phyloP scores from a whole-genome alignment of 345 rosid species.

The Laguncularia racemosa region DNA sequence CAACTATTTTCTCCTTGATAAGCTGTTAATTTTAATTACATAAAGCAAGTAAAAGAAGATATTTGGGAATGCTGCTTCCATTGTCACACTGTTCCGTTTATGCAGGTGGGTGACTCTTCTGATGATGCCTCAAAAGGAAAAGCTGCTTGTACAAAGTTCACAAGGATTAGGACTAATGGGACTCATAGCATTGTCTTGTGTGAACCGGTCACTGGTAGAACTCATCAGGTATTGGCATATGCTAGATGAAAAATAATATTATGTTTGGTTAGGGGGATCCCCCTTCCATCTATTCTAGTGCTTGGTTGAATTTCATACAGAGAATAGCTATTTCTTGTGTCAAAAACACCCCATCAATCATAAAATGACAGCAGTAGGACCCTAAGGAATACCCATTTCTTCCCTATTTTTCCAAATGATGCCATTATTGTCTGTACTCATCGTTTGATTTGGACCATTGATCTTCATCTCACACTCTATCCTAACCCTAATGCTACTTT shows the following conservation, averaged over 20 bases:
- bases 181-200: constrained; percentile 80
- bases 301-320: background rate
- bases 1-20: no score
- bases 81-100: background rate
- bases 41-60: background rate
- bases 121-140: constrained; percentile 55
- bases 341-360: no score
- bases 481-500: no score
- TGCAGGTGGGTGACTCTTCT: constrained; percentile 40
- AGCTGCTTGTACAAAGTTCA: constrained; percentile 80
- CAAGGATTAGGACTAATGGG: constrained; percentile 72
- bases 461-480: no score
- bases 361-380: no score
- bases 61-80: background rate
- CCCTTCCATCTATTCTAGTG: background rate
- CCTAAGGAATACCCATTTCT: no score
- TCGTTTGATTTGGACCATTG: no score
- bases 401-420: no score
- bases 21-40: constrained; percentile 7
- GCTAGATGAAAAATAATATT: background rate
- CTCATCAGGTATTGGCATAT: constrained; percentile 73
- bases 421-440: no score
- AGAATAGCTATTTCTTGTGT: no score
- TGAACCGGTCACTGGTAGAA: constrained; percentile 87
- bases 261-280: background rate